A percentile compares a stretch with the other conserved stretches of the same genome.
These are phyloP conservation scores for Aspergillus indologenus DNA, from an alignment of 495 filamentous ascomycete genomes.

Conservation along the genomic window DNA sequence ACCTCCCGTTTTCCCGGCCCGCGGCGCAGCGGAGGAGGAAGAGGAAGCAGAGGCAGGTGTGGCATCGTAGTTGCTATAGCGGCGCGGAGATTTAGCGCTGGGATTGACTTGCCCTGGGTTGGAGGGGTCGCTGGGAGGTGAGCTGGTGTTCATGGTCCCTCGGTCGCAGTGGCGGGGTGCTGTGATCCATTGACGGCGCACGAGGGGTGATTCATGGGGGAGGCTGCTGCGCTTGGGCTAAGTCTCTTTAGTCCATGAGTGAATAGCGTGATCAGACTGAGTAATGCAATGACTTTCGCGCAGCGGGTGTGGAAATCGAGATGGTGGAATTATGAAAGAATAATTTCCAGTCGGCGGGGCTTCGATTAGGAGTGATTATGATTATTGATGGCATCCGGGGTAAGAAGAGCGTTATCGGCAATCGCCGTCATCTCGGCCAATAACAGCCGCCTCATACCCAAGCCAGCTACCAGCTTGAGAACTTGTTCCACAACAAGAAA, in stretches of 20 bases:
- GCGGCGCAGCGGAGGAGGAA: slow-evolving; percentile 6
- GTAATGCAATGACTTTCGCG: not conserved
- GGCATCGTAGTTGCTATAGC: slow-evolving; percentile 6
- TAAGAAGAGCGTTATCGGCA: slow-evolving; percentile 13
- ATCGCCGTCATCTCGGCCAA: slow-evolving; percentile 5
- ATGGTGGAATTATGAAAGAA: not conserved
- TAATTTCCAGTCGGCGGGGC: not conserved
- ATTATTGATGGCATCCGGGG: slow-evolving; percentile 3
- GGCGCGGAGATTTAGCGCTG: slow-evolving; percentile 8
- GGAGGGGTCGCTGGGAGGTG: slow-evolving; percentile 13
- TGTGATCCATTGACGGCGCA: slow-evolving; percentile 17
- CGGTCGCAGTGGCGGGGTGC: slow-evolving; percentile 23
- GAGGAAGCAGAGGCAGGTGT: slow-evolving; percentile 6
- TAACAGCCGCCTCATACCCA: slow-evolving; percentile 1
- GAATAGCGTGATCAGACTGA: not conserved
- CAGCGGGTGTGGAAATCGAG: not conserved
- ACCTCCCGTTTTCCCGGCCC: slow-evolving; percentile 21
- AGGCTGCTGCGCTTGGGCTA: slow-evolving; percentile 10
- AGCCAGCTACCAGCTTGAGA: not conserved
- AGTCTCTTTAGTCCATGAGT: slow-evolving; percentile 1
- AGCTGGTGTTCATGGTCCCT: slow-evolving; percentile 24
- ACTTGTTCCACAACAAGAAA: too few relatives aligned
- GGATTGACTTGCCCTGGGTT: slow-evolving; percentile 14
- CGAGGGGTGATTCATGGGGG: slow-evolving; percentile 8
- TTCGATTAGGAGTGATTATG: not conserved